Conservation (phyloP, 768 basidiomycete genomes). For the Xerocomellus amylosporus region DNA sequence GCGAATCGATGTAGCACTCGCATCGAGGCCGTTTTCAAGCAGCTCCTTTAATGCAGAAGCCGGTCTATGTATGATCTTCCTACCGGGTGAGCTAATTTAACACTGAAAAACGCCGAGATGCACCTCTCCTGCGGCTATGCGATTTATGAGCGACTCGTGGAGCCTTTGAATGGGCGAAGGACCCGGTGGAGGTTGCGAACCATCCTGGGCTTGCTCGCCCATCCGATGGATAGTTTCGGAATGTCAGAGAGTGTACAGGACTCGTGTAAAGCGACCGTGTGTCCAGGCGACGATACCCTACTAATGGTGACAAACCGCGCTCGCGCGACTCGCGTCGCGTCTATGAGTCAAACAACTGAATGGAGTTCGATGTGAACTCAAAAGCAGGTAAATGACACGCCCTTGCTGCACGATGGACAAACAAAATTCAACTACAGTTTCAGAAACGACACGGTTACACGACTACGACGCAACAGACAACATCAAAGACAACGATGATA, state of each 20-base stretch:
- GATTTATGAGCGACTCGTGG: conserved; percentile 81
- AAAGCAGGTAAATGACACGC: too few species aligned
- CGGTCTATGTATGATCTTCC: conserved; percentile 82
- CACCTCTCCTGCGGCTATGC: conserved; percentile 83
- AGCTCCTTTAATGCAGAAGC: conserved; percentile 95
- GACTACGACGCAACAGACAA: too few species aligned
- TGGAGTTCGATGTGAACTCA: too few species aligned
- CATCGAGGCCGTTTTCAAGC: conserved; percentile 94
- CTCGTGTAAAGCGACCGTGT: neutral
- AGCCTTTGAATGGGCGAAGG: conserved; percentile 73
- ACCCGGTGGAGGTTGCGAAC: conserved; percentile 30
- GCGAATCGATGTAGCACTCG: conserved; percentile 81
- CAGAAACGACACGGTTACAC: too few species aligned
- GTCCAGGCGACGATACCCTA: too few species aligned
- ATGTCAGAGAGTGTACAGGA: neutral
- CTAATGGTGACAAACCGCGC: neutral
- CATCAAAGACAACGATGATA: too few species aligned
- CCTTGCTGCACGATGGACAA: too few species aligned
- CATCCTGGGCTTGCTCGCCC: conserved; percentile 8
- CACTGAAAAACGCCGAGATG: neutral
- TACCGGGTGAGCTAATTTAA: conserved; percentile 16
- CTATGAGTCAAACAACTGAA: too few species aligned
- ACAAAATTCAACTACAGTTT: too few species aligned
- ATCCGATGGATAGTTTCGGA: neutral
- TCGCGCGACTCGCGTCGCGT: too few species aligned